phyloP scores from a whole-genome alignment of 2,329 filamentous ascomycete species.

The Epichloe sp. region DNA sequence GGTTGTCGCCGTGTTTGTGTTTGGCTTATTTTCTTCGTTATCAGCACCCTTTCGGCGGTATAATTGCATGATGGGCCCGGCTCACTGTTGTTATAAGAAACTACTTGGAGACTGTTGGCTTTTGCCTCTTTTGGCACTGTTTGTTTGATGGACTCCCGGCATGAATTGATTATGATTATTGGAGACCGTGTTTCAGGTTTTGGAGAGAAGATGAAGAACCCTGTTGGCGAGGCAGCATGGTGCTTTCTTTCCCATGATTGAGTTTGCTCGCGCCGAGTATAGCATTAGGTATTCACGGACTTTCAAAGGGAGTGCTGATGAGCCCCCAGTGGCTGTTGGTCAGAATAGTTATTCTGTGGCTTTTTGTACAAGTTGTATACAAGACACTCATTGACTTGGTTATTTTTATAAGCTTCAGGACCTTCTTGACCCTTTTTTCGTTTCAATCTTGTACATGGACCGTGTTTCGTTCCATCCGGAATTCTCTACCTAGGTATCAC shows the following conservation, averaged over 20 bases:
- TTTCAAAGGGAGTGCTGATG: too few relatives aligned
- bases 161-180: background rate
- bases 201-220: background rate
- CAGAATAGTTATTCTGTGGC: too few relatives aligned
- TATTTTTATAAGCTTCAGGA: too few relatives aligned
- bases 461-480: too few relatives aligned
- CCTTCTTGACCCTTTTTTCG: too few relatives aligned
- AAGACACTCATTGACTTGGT: too few relatives aligned
- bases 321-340: too few relatives aligned
- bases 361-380: too few relatives aligned
- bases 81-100: background rate
- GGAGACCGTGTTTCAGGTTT: background rate
- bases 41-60: background rate
- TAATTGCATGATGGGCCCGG: background rate
- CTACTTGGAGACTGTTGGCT: constrained; percentile 1
- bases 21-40: background rate
- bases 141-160: background rate
- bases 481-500: too few relatives aligned
- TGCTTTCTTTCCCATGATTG: background rate
- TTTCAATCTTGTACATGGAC: too few relatives aligned
- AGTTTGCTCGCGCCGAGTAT: too few relatives aligned
- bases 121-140: background rate
- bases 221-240: background rate
- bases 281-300: too few relatives aligned
- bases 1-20: background rate